These are phyloP conservation scores for Bombardia bombarda DNA, from an alignment of 495 filamentous ascomycete species.

Conservation along the genomic window DNA sequence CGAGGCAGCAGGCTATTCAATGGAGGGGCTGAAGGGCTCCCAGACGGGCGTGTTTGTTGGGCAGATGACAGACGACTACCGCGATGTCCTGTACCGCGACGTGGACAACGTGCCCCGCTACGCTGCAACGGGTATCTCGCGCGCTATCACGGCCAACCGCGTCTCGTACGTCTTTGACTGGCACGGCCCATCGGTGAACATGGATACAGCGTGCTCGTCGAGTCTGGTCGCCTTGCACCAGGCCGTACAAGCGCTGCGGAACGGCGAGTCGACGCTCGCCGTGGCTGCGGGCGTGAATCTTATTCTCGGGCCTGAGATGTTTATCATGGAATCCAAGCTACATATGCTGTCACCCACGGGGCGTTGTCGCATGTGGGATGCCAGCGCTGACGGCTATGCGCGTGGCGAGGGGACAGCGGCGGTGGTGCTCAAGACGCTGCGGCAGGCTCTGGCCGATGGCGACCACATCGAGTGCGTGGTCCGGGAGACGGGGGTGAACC, in stretches of 20 bases:
- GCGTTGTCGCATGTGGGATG: slow-evolving; percentile 49
- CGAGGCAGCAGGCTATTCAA: slow-evolving; percentile 47
- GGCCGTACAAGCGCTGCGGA: slow-evolving; percentile 39
- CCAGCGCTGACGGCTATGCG: slow-evolving; percentile 52
- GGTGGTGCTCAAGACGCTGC: slow-evolving; percentile 46
- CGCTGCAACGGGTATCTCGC: slow-evolving; percentile 18
- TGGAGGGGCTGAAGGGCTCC: slow-evolving; percentile 1
- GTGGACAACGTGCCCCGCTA: slow-evolving; percentile 11
- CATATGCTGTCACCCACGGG: slow-evolving; percentile 31
- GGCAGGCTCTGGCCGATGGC: slow-evolving; percentile 37
- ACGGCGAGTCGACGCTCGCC: slow-evolving; percentile 26
- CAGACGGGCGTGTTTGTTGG: slow-evolving; percentile 47
- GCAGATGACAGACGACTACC: slow-evolving; percentile 63
- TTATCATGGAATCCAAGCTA: slow-evolving; percentile 23
- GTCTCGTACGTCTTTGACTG: slow-evolving; percentile 43
- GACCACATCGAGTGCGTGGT: slow-evolving; percentile 56
- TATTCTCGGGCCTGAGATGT: slow-evolving; percentile 38
- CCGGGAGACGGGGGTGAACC: slow-evolving; percentile 43
- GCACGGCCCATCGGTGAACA: slow-evolving; percentile 27
- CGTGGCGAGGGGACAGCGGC: slow-evolving; percentile 50
- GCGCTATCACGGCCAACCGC: slow-evolving; percentile 34
- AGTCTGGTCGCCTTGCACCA: slow-evolving; percentile 47
- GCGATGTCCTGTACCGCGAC: slow-evolving; percentile 30
- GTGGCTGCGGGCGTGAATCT: slow-evolving; percentile 45
- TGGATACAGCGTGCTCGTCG: slow-evolving; percentile 50